Conservation (phyloP, 129 eudicot genomes). For the Flaveria robusta region DNA sequence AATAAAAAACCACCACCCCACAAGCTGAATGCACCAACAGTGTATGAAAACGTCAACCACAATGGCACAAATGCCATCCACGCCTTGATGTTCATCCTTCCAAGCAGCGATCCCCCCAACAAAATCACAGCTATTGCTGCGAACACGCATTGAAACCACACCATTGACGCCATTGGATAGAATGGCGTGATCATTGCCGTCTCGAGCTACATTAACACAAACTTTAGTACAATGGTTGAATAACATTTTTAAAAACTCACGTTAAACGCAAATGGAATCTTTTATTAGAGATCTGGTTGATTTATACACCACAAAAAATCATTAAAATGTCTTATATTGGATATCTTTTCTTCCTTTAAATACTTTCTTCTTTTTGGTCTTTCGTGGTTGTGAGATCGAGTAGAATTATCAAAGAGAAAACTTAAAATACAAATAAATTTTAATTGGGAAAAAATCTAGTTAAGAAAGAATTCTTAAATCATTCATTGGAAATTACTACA, state of each 20-base stretch:
- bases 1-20: conserved; percentile 75
- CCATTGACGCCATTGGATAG: conserved; percentile 72
- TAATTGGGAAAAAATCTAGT: neutral
- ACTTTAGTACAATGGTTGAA: neutral
- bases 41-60: conserved; percentile 62
- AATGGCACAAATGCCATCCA: conserved; percentile 80
- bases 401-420: neutral
- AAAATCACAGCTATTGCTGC: conserved; percentile 56
- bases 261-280: no score
- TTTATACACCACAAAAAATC: no score
- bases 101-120: conserved; percentile 62
- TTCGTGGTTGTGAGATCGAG: no score
- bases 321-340: no score
- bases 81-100: conserved; percentile 73
- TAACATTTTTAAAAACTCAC: neutral
- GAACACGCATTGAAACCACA: conserved; percentile 73
- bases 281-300: no score
- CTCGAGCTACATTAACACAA: conserved; percentile 37
- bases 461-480: neutral
- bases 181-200: conserved; percentile 46
- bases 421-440: neutral
- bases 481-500: no score
- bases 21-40: conserved; percentile 63
- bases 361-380: no score
- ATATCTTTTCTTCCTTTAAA: no score